Base-by-base conservation (phyloP, 495 filamentous ascomycete species). In the Daldinia caldariorum region DNA sequence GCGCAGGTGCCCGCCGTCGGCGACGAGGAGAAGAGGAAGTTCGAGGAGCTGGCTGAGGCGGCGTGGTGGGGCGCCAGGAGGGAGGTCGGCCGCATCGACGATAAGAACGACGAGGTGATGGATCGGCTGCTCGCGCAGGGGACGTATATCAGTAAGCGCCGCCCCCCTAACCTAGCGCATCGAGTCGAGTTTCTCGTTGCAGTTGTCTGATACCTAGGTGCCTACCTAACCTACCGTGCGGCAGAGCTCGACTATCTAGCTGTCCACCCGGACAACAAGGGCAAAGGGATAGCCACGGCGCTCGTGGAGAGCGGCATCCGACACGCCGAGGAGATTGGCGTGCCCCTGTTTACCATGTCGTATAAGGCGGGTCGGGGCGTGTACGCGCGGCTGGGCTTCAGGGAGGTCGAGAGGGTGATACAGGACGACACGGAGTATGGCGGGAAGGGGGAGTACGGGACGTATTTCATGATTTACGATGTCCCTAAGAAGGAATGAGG, bases 401-500 rank as follows among this genome's bases (percentile, higher is more conserved):
- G 14, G 10, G 43, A 47, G 6, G 43, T 47, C 18, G 43, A 47
- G 20, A 47, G 43, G 18, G 43, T 47, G 43, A 22, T 47, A 16
- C 43, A 47, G 43, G 43, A 47, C 4, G 43, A 18, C 4, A 22
- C 16, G 43, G 20, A 47, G 3, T 47, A 47, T 13, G 43, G 43
- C 9, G 43, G 43, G 18, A 22, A 2, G 6, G 43, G 43, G 12
- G 43, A 47, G 9, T 47, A 47, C 0, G 43, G 43, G 18, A 18
- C 43, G 12, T 47, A 47, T 47, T 47, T 47, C 9, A 47, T 47
- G 43, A 13, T 47, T 47, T 47, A 47, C 43, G 43, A 47, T n/a
- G 43, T 47, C 18, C 18, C 18, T 22, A 22, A 47, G 18, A 22
- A 47, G 18, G 18, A 9, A 47, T 47, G 10, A 22, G 10, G 3